Conservation (phyloP, 176 grass and related monocot species). For the Urochloa ruziziensis region DNA sequence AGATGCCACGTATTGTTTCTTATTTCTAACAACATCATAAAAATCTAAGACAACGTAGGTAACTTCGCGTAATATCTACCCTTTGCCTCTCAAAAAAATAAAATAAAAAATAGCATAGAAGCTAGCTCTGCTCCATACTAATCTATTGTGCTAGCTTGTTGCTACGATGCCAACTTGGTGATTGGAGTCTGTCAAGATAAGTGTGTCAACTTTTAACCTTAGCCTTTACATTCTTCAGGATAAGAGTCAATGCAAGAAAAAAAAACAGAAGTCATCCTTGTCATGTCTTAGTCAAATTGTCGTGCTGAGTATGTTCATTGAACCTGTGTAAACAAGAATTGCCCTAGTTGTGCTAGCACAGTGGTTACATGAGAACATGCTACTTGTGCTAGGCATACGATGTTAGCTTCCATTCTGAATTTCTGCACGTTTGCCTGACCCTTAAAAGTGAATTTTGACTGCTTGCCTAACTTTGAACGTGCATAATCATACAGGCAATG, state of each 20-base stretch:
- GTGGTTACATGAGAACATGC: conserved; percentile 6
- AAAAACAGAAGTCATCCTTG: background rate
- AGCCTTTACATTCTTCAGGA: background rate
- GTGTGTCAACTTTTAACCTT: background rate
- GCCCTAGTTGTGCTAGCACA: background rate
- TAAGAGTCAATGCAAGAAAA: conserved; percentile 24
- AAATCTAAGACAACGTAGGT: background rate
- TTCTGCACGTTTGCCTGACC: conserved; percentile 22
- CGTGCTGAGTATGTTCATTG: conserved; percentile 24
- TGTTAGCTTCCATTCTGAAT: background rate
- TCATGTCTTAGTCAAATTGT: conserved; percentile 30
- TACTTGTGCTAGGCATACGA: background rate
- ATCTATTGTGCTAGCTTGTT: background rate
- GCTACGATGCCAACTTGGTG: background rate
- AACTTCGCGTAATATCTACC: background rate
- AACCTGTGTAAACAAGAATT: conserved; percentile 17
- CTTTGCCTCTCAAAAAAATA: background rate
- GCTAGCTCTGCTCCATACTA: background rate
- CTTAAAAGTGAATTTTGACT: conserved; percentile 32
- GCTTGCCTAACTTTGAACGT: conserved; percentile 35
- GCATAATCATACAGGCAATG: background rate
- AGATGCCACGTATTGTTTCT: background rate
- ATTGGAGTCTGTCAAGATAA: background rate
- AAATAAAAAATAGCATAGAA: background rate
- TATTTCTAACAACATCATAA: background rate